A percentile compares a stretch with the other conserved stretches of the same genome.
phyloP scores from a whole-genome alignment of 2,329 filamentous ascomycete species.

The Beauveria sp. region DNA sequence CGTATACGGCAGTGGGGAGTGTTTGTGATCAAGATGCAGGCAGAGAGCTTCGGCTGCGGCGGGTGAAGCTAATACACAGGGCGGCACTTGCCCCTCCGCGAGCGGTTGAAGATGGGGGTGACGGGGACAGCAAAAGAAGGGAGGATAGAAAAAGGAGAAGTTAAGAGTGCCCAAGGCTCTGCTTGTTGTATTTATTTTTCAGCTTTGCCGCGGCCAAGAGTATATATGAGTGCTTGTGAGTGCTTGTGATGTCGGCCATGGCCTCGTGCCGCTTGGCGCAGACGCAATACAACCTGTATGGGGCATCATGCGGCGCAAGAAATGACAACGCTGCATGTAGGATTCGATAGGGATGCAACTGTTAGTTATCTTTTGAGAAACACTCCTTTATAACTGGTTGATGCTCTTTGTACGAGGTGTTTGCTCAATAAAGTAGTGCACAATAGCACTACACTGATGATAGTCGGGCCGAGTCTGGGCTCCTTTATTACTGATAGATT shows the following conservation, averaged over 20 bases:
- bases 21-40: background rate
- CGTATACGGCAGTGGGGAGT: background rate
- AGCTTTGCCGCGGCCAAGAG: background rate
- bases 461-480: background rate
- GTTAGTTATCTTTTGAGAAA: too few species aligned
- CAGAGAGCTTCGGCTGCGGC: background rate
- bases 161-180: background rate
- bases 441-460: background rate
- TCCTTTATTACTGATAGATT: too few species aligned
- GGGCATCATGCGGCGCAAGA: background rate
- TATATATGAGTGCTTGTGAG: background rate
- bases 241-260: background rate
- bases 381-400: background rate
- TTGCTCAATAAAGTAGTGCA: background rate
- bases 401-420: background rate
- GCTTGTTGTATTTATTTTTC: background rate
- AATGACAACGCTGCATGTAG: background rate
- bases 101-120: background rate
- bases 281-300: constrained; percentile 1
- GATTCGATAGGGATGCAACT: background rate
- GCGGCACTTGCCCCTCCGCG: constrained; percentile 1
- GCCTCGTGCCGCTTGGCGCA: constrained; percentile 7
- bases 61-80: constrained; percentile 2
- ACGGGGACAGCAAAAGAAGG: background rate
- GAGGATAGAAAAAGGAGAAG: background rate